Base-by-base conservation (phyloP, 2,329 filamentous ascomycete genomes). In the Aspergillus terreus region DNA sequence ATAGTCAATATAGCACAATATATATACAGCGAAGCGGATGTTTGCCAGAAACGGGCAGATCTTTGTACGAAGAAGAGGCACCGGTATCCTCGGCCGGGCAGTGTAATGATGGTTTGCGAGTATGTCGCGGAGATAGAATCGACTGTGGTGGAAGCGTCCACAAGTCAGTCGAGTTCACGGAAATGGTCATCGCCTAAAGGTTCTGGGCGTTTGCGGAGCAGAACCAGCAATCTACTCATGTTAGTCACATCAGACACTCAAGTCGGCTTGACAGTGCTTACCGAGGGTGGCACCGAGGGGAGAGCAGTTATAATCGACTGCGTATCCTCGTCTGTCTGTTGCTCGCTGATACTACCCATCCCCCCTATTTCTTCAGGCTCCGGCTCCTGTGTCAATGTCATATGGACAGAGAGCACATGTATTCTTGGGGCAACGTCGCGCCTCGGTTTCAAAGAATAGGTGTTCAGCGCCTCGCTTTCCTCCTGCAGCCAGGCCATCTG, bases 401-500 rank as follows among this genome's bases (percentile, higher is more conserved):
- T 56, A 23, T 65, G 58, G 38, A 65, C 59, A 14, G 67, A 62
- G 35, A 68, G 40, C 17, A 67, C 63, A 54, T 68, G 68, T 25
- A 68, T 61, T 27, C 62, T 62, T n/a, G 68, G 68, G 1, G 59
- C 61, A 19, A 47, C 51, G 27, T 61, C 56, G 14, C 58, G 58
- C 38, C 60, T 62, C 15, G 60, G 57, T 46, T 66, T 69, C 43
- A 70, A 57, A 0, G 63, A 63, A 46, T 68, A 68, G 2, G 62
- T 68, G 36, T 63, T 66, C 47, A 65, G 41, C 30, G 56, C 47
- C 27, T 65, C 61, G 3, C 58, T 52, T 44, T 58, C 59, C 32
- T 63, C 58, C n/a, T 63, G 63, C 30, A 63, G 44, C 66, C 66
- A 69, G 17, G 63, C 62, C 63, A 69, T 63, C 47, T 67, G 59